These are phyloP conservation scores for Eimeria maxima DNA, from an alignment of 169 alveolate species.

Conservation along the genomic window DNA sequence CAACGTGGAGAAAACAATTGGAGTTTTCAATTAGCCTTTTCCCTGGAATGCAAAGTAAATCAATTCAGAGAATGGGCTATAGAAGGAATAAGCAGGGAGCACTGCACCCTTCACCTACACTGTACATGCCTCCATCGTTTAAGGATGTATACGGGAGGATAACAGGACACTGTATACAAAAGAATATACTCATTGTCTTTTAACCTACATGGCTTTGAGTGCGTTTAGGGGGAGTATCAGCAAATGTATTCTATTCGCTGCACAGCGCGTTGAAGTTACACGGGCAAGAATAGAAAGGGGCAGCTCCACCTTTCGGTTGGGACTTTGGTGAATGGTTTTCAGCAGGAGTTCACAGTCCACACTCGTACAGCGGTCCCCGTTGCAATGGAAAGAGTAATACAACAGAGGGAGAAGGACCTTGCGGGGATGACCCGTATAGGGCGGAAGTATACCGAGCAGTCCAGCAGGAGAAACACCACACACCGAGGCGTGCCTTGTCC, in stretches of 20 bases:
- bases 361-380: not conserved
- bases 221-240: too few relatives aligned
- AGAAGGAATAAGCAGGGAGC: not conserved
- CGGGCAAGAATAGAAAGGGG: not conserved
- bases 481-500: not conserved
- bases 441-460: not conserved
- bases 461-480: not conserved
- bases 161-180: not conserved
- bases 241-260: not conserved
- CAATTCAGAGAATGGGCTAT: not conserved
- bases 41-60: not conserved
- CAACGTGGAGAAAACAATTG: not conserved
- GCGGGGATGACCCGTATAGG: not conserved
- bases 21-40: not conserved
- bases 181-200: not conserved
- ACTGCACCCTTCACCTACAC: not conserved
- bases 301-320: not conserved
- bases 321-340: not conserved
- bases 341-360: not conserved
- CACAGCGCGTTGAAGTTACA: not conserved
- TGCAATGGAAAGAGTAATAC: constrained; percentile 2
- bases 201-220: too few relatives aligned
- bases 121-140: not conserved
- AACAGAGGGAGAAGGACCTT: not conserved
- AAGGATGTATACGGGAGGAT: not conserved